These are phyloP conservation scores for Xylaria digitata DNA, from an alignment of 2,329 filamentous ascomycete genomes.

Conservation along the genomic window DNA sequence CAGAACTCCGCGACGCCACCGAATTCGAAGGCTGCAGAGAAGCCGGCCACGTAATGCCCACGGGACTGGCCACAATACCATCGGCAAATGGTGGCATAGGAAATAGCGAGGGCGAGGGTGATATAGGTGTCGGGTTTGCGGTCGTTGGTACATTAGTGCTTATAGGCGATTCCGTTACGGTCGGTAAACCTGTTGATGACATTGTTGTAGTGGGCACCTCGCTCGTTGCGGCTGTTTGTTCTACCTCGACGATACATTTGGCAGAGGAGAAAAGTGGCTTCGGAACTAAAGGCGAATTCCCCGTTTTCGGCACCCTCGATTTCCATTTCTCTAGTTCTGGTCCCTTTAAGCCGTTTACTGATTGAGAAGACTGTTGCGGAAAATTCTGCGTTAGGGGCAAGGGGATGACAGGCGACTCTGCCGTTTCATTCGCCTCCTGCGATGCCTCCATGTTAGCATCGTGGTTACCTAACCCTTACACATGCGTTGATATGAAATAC, in stretches of 20 bases:
- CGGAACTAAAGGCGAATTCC: constrained; percentile 24
- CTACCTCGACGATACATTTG: constrained; percentile 21
- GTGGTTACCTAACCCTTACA: neutral
- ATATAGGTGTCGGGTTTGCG: constrained; percentile 25
- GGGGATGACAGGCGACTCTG: constrained; percentile 37
- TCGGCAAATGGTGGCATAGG: constrained; percentile 30
- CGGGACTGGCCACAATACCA: constrained; percentile 24
- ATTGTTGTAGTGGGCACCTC: neutral
- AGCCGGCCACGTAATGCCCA: constrained; percentile 12
- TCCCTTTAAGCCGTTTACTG: neutral
- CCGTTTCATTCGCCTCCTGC: constrained; percentile 35
- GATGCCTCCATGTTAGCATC: constrained; percentile 25
- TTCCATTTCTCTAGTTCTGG: constrained; percentile 29
- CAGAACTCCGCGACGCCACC: constrained; percentile 26
- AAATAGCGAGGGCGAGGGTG: constrained; percentile 37
- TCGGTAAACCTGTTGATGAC: neutral
- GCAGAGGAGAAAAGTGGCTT: constrained; percentile 35
- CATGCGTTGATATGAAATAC: neutral
- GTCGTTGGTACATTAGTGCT: constrained; percentile 9
- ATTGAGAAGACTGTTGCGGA: constrained; percentile 8
- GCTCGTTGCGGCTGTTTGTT: neutral
- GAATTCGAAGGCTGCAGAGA: constrained; percentile 27
- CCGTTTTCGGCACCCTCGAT: constrained; percentile 25
- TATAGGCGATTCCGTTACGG: constrained; percentile 1
- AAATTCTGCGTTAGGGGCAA: constrained; percentile 19